Evolutionary conservation across 805 yeast species (phyloP).

Genomic region (Saturnispora besseyi): DNA sequence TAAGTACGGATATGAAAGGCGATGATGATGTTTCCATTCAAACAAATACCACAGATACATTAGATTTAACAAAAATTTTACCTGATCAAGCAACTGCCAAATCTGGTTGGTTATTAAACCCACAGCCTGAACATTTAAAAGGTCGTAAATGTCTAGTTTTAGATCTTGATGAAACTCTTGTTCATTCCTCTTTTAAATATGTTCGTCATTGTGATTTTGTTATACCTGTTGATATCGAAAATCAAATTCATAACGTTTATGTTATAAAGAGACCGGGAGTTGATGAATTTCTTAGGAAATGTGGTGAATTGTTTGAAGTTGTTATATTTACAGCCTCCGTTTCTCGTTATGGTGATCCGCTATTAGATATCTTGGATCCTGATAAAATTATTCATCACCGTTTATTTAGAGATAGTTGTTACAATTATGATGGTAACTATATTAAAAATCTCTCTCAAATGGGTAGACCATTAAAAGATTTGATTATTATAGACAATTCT

Average conservation of each 20-base stretch:
- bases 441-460: slow-evolving; percentile 89
- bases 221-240: slow-evolving; percentile 94
- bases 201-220: slow-evolving; percentile 91
- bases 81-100: slow-evolving; percentile 62
- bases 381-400: slow-evolving; percentile 76
- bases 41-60: slow-evolving; percentile 29
- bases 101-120: slow-evolving; percentile 58
- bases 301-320: slow-evolving; percentile 84
- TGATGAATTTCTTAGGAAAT: slow-evolving; percentile 77
- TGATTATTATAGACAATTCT: slow-evolving; percentile 90
- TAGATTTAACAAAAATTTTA: slow-evolving; percentile 58
- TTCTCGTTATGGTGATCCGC: slow-evolving; percentile 91
- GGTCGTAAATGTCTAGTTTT: slow-evolving; percentile 79
- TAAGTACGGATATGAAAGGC: slow-evolving; percentile 8
- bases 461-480: slow-evolving; percentile 81
- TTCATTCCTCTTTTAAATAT: slow-evolving; percentile 89
- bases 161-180: slow-evolving; percentile 93
- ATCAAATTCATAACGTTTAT: slow-evolving; percentile 85
- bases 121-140: slow-evolving; percentile 38
- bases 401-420: slow-evolving; percentile 89
- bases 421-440: slow-evolving; percentile 87
- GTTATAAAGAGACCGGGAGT: slow-evolving; percentile 98
- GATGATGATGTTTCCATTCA: slow-evolving; percentile 25
- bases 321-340: slow-evolving; percentile 97
- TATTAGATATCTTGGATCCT: slow-evolving; percentile 80